Evolutionary conservation across 164 flowering plant genomes (phyloP), one percentile per base, ranked within the genome.

Genomic region (Houttuynia cordata): DNA sequence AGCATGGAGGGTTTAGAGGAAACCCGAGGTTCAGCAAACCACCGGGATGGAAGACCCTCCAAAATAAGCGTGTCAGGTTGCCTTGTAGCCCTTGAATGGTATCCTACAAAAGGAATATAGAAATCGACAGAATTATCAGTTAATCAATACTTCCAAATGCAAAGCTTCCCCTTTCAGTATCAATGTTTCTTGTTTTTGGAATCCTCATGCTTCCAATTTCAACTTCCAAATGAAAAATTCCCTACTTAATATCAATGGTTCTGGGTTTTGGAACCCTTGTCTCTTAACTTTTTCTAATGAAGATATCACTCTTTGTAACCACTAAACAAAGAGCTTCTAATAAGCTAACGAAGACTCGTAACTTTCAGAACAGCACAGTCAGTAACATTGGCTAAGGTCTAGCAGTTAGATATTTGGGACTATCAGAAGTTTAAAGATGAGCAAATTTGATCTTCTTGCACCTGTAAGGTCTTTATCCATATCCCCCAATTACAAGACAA

Each of bases 21-120:
- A 47, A 92, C 98, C 37, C 93, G 73, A 0, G 98, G 85, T 77
- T 92, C 98, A 0, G 94, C 96, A 76, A 89, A 86, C 98, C 96
- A 93, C 60, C 97, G 69, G 8, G 97, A 87, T 7, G 98, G 98
- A 54, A 79, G 77, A 1, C 94, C 90, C 73, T 76, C 81, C 67
- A 93, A 17, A 21, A 86, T 66, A 24, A 93, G 71, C 1, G 97
- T 93, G 72, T 93, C 96, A 1, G 96, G 87, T 59, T 70, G 76
- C 70, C 70, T 80, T 52, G 73, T 79, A 63, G 81, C 79, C 67
- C 91, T 85, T 6, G 82, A 59, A 74, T 77, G 20, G 61, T 51
- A 67, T 22, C 85, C 96, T 87, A 69, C 22, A 21, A 51, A 25
- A 55, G 49, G 17, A 42, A 12, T 0, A 45, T 12, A 12, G 14